Evolutionary conservation across 2,329 filamentous ascomycete genomes (phyloP).

Genomic region (Colletotrichum trifolii): DNA sequence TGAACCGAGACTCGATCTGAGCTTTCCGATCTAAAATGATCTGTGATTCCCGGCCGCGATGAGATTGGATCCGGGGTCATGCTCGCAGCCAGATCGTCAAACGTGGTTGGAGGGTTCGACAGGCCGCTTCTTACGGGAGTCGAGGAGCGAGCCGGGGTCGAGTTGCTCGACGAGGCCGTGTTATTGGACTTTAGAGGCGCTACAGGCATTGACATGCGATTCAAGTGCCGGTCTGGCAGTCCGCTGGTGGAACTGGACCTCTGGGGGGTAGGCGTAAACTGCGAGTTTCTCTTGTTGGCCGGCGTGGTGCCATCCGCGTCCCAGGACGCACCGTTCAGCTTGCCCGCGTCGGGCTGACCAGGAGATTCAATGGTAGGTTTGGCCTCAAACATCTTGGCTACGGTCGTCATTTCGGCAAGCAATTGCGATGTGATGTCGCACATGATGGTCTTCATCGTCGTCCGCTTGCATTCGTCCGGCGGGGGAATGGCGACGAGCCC

Average conservation of each 20-base stretch:
- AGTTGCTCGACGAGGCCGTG: conserved; percentile 55
- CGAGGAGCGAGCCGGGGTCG: conserved; percentile 61
- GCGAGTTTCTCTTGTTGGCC: conserved; percentile 65
- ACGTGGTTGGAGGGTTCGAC: conserved; percentile 60
- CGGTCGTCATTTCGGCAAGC: conserved; percentile 78
- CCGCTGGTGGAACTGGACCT: conserved; percentile 66
- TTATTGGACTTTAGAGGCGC: conserved; percentile 60
- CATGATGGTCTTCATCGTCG: conserved; percentile 84
- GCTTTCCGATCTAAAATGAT: conserved; percentile 61
- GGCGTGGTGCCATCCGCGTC: conserved; percentile 51
- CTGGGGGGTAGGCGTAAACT: conserved; percentile 59
- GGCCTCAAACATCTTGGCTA: conserved; percentile 78
- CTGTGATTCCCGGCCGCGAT: conserved; percentile 52
- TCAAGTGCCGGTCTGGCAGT: conserved; percentile 67
- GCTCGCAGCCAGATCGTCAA: conserved; percentile 57
- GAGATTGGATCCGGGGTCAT: conserved; percentile 55
- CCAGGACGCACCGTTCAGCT: conserved; percentile 56
- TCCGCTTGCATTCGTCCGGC: conserved; percentile 74
- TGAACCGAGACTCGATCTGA: conserved; percentile 71
- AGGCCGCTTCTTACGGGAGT: conserved; percentile 62
- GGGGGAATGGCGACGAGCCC: conserved; percentile 79
- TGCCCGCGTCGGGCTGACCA: conserved; percentile 57
- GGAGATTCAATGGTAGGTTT: conserved; percentile 84
- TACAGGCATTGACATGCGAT: conserved; percentile 87
- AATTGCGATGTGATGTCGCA: conserved; percentile 81